Base-by-base conservation (phyloP, 2,329 filamentous ascomycete species). In the Epichloe hybrida region DNA sequence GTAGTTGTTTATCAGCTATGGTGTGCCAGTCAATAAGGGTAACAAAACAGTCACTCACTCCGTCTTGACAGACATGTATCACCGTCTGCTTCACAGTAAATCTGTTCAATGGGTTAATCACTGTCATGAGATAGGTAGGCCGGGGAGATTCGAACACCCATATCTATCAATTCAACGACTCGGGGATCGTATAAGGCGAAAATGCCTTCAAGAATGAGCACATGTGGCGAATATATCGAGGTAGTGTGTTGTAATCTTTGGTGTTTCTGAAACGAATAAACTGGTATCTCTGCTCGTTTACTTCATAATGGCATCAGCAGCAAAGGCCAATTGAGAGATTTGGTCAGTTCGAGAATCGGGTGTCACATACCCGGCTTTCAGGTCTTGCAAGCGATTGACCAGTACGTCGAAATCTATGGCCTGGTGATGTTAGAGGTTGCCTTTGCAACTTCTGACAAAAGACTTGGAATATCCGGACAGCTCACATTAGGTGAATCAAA, bases 191-290 rank as follows among this genome's bases (percentile, higher is more conserved):
- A 89, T 12, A 98, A 73, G 7, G 93, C 93, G 68, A 98, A 88
- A 34, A 98, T 98, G 20, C 93, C 93, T 72, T 98, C 93, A 13
- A 98, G 71, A 45, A 98, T 89, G 27, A 98, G 74, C 23, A 98
- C 93, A 67, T 95, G 93, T 1, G 93, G 93, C 4, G 93, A 97
- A 65, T 98, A 98, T 54, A 98, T 88, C 1, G 86, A 84, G 0
- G 86, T 94, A 0, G 89, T 95, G 57, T 86, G 75, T 11, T 83
- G 75, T 46, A 90, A 66, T 46, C 93, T 81, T 55, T 87, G 81
- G 68, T 98, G 93, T 63, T 95, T 86, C 58, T 88, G 80, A 66
- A 98, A 98, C 0, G 93, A 98, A 66, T 98, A 98, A 11, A 95
- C 75, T 0, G 93, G 93, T 50, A 98, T 88, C 59, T 97, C 88